Conservation (phyloP, 768 basidiomycete species). For the Fibroporia radiculosa region DNA sequence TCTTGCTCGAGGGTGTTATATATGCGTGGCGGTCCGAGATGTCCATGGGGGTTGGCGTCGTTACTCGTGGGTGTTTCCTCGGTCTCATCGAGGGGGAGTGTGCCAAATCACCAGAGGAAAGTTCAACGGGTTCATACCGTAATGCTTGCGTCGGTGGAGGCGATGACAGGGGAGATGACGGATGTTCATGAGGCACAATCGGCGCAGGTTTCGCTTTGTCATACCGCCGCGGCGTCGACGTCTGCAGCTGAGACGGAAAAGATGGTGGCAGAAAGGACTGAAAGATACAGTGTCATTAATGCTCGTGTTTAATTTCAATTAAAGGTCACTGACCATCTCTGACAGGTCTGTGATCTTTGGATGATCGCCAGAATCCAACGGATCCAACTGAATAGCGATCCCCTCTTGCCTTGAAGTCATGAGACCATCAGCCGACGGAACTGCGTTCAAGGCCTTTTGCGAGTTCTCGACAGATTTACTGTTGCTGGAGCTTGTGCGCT, state of each 20-base stretch:
- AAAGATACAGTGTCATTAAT: slow-evolving; percentile 7
- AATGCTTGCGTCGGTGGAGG: slow-evolving; percentile 10
- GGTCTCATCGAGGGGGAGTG: slow-evolving; percentile 5
- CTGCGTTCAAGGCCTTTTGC: background rate
- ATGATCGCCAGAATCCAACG: too few relatives aligned
- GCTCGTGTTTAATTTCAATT: background rate
- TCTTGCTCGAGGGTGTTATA: slow-evolving; percentile 11
- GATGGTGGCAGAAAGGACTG: slow-evolving; percentile 49
- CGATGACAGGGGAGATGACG: slow-evolving; percentile 14
- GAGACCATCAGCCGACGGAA: background rate
- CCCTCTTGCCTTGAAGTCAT: slow-evolving; percentile 5
- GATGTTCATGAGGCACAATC: slow-evolving; percentile 25
- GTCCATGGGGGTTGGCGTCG: slow-evolving; percentile 11
- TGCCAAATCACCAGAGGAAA: slow-evolving; percentile 11
- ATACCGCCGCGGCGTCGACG: slow-evolving; percentile 42
- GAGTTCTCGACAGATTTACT: background rate
- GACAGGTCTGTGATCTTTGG: slow-evolving; percentile 25
- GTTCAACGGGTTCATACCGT: slow-evolving; percentile 13
- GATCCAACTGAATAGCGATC: too few relatives aligned
- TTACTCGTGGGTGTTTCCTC: slow-evolving; percentile 14
- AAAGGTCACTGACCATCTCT: slow-evolving; percentile 26
- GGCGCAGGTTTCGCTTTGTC: slow-evolving; percentile 30
- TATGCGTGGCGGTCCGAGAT: slow-evolving; percentile 5
- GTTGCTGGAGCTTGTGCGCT: slow-evolving; percentile 15
- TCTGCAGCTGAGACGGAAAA: slow-evolving; percentile 43